These are phyloP conservation scores for Jatropha curcas DNA, from an alignment of 345 rosid genomes.

Conservation along the genomic window DNA sequence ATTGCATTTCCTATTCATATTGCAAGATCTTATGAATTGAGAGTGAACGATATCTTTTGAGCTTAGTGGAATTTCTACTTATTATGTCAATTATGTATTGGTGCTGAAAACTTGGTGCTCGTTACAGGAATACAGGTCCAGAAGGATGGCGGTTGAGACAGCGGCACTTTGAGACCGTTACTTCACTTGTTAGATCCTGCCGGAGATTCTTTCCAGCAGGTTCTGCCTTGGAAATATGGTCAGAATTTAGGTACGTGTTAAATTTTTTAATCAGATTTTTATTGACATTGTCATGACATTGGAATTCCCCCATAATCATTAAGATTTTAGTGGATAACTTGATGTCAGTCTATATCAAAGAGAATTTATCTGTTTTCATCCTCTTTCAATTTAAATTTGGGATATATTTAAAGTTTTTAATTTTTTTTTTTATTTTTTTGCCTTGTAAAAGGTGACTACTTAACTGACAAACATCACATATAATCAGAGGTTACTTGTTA, in stretches of 20 bases:
- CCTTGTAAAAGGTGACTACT: no score
- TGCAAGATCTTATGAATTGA: not conserved
- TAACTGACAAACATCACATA: not conserved
- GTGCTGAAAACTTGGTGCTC: not conserved
- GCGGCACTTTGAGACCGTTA: constrained; percentile 79
- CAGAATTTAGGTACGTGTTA: constrained; percentile 75
- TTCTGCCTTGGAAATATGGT: constrained; percentile 93
- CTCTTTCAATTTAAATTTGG: not conserved
- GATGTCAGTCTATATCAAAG: not conserved
- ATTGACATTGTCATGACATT: not conserved
- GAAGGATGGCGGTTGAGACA: constrained; percentile 98
- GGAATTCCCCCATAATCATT: not conserved
- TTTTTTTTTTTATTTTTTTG: not conserved
- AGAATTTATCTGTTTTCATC: not conserved
- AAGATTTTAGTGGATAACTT: no score
- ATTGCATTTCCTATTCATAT: not conserved
- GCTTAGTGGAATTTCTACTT: not conserved
- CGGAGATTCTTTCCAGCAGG: constrained; percentile 83
- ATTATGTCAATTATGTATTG: not conserved
- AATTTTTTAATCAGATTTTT: constrained; percentile 7
- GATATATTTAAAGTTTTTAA: not conserved
- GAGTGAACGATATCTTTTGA: not conserved
- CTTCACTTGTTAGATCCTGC: constrained; percentile 85
- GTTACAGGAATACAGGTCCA: constrained; percentile 85
- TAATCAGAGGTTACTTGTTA: not conserved